Conservation (phyloP, 169 alveolate species). For the Plasmodium gaboni region DNA sequence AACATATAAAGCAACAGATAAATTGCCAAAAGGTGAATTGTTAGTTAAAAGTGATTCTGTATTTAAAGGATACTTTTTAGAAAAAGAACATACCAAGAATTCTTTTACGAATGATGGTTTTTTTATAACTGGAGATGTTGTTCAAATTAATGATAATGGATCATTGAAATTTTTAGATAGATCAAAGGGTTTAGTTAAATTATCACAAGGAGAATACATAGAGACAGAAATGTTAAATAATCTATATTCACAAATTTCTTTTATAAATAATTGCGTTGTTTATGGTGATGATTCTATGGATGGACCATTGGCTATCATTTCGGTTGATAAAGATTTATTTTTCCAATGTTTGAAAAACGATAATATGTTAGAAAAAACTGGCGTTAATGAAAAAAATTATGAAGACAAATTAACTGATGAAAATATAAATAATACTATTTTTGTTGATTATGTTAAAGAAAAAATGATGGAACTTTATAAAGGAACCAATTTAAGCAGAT, state of each 20-base stretch:
- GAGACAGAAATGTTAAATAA: conserved; percentile 56
- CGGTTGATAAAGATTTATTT: conserved; percentile 26
- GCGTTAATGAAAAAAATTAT: not conserved
- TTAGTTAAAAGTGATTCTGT: conserved; percentile 90
- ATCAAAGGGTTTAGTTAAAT: conserved; percentile 94
- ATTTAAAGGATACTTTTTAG: conserved; percentile 93
- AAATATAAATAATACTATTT: not conserved
- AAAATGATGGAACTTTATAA: conserved; percentile 38
- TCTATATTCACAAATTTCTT: conserved; percentile 14
- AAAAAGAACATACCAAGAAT: conserved; percentile 89
- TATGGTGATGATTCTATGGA: conserved; percentile 69
- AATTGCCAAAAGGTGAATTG: conserved; percentile 94
- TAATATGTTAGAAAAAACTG: not conserved
- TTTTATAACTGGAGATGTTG: conserved; percentile 95
- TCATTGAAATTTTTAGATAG: conserved; percentile 94
- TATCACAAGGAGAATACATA: conserved; percentile 97
- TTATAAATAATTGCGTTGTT: conserved; percentile 35
- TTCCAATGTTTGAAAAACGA: conserved; percentile 12
- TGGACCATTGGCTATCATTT: conserved; percentile 48
- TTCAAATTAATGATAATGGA: conserved; percentile 88
- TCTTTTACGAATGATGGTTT: conserved; percentile 91
- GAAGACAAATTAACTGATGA: conserved; percentile 7
- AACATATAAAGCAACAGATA: conserved; percentile 79
- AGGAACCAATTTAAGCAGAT: conserved; percentile 18
- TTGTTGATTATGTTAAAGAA: conserved; percentile 22